Evolutionary conservation across 106 monocot species (phyloP), one percentile per base, ranked within the genome.

Genomic region (Phalaenopsis aphrodite): DNA sequence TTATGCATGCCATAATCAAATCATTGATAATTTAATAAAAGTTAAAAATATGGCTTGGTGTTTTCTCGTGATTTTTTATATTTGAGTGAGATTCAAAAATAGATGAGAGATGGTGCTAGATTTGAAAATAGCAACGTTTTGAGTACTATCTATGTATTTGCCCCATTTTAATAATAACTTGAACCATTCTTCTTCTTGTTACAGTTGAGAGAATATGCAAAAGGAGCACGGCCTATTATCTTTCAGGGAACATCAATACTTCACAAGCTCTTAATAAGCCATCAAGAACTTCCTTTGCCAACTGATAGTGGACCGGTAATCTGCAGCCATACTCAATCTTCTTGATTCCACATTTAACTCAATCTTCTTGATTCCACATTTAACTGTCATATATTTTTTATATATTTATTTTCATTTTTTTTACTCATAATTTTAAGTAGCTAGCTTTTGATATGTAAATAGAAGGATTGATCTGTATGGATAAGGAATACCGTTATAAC

Each of bases 231-330:
- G n/a, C 75, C 85, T 38, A 89, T 84, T n/a, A 48, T 79, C 39
- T 92, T 92, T 45, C 83, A 85, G 24, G 89, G 92, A 49, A 92
- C 92, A 52, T 84, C 89, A 57, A 79, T 78, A 76, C 87, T 92
- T 2, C 85, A 92, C 71, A 92, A 87, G 73, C 79, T 77, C 42
- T 81, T 88, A 2, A 2, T 23, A 6, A 30, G 43, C 42, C 74
- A 43, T 43, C 37, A 74, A 43, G 19, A 74, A 74, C 41, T 5
- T 74, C 76, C 76, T 30, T 49, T 76, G 41, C 19, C 42, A 19
- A 43, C 19, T 74, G 43, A 74, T 12, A 74, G 0, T 36, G 69
- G 3, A 52, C 10, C 12, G 14, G 3, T 52, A 52, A 14, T 52
- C 11, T 52, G 24, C 24, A 65, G 10, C 64, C 64, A 24, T 65